Evolutionary conservation across 2,329 filamentous ascomycete species (phyloP), one percentile per base, ranked within the genome.

Genomic region (Trichophyton simii): DNA sequence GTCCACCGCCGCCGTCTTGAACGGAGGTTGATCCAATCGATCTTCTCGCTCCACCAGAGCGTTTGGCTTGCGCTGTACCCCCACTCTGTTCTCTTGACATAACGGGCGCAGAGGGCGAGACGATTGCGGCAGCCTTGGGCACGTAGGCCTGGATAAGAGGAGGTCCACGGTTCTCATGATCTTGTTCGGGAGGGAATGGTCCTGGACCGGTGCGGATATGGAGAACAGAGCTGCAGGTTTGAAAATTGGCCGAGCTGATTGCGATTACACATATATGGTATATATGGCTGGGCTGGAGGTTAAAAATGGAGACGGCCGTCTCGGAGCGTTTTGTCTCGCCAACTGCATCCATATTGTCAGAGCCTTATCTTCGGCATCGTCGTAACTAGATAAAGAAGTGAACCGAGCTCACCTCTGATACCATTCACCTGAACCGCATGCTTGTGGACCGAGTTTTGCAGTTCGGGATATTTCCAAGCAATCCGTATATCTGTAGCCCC

Each of bases 261-360:
- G 92, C 90, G 67, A 96, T 88, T 60, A 97, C 89, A 63, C 92
- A 87, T 31, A 99, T 86, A 66, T 95, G 95, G 76, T 97, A 97
- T 69, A 91, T 95, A 68, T 89, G 88, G 66, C 87, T 86, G 0
- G 94, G 91, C 68, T 87, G 86, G 6, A 99, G 80, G 44, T 91
- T 90, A 36, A 88, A 91, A 61, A 99, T 91, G 54, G 89, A 91
- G 60, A 96, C 91, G n/a, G 90, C 88, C 0, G 87, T 90, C 72
- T 95, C 90, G 66, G 84, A 82, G 67, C 85, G 84, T 65, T 84
- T 86, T 52, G 91, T 89, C 70, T 96, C 89, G 68, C 91, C 94
- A 66, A 96, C 88, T 90, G 65, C 59, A 6, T 60, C 20, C 41
- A 57, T 11, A 9, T 5, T 59, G 57, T 59, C 38, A 52, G 46